Evolutionary conservation across 2,329 filamentous ascomycete species (phyloP), one percentile per base, ranked within the genome.

Genomic region (Scedosporium aurantiacum): DNA sequence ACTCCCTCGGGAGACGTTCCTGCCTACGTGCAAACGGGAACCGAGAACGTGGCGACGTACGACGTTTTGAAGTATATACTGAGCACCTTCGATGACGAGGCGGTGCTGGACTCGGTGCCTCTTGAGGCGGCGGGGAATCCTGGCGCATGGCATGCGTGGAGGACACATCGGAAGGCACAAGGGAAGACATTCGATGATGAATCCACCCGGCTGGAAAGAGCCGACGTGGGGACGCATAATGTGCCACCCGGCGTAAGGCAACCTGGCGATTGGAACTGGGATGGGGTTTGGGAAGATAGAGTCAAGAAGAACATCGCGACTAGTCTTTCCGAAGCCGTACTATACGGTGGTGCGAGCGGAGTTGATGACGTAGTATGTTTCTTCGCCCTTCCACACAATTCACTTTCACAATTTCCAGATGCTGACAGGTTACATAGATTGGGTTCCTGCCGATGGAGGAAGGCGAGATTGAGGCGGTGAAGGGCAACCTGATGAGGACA

Each of bases 191-290:
- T 68, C 32, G 62, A 56, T 18, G 23, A 41, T 60, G 10, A 14
- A 61, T 40, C 14, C 59, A 37, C 57, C 50, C 62, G 63, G 52
- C 18, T 6, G 60, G 60, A 14, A 32, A 18, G 47, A 60, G 63
- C 61, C 8, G 63, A 63, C 12, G 41, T 16, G 14, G 57, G 57
- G n/a, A 60, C 60, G 56, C 62, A 60, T n/a, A 60, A 27, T 47
- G 59, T 43, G 16, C 47, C 62, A 3, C 47, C 58, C 12, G 57
- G 37, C 4, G 41, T 73, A 41, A 75, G 86, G 63, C 79, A 82
- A 58, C 91, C 91, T 0, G 89, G 88, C 5, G 88, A 96, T 68
- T 97, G 93, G 93, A 96, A 96, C 70, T 97, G 93, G 93, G 91
- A 96, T 68, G 92, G 93, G 0, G 93, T 97, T 0, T 99, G 93